A percentile compares a stretch with the other conserved stretches of the same genome.
Evolutionary conservation across 371 early-diverging fungal species (phyloP).

Genomic region (Dentiscutata heterogama): DNA sequence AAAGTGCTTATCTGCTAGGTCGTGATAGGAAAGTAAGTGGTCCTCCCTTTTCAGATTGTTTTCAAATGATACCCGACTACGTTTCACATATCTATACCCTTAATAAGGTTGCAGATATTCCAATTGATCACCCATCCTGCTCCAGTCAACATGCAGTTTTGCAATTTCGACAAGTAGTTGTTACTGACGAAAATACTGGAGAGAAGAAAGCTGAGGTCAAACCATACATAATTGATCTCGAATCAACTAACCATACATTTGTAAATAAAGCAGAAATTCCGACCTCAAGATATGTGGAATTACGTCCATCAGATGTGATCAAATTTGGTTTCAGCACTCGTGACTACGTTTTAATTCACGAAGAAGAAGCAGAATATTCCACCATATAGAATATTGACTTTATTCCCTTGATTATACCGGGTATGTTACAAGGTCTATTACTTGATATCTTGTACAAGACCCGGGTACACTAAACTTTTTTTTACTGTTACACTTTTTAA

Average conservation of each 20-base stretch:
- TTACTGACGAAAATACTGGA: slow-evolving; percentile 50
- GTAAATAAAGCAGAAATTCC: slow-evolving; percentile 85
- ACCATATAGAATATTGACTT: too few species aligned
- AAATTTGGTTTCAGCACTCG: slow-evolving; percentile 91
- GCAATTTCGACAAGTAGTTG: slow-evolving; percentile 78
- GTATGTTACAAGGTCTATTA: too few species aligned
- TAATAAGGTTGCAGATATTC: slow-evolving; percentile 87
- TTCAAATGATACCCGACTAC: neutral
- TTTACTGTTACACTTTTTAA: too few species aligned
- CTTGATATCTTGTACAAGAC: too few species aligned
- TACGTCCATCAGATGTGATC: slow-evolving; percentile 82
- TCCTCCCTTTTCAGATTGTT: neutral
- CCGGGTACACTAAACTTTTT: too few species aligned
- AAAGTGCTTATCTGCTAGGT: slow-evolving; percentile 91
- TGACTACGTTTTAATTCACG: slow-evolving; percentile 91
- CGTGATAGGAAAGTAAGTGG: slow-evolving; percentile 82
- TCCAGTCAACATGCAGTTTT: slow-evolving; percentile 93
- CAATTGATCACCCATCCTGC: slow-evolving; percentile 89
- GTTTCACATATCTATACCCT: neutral
- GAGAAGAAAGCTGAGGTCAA: slow-evolving; percentile 53
- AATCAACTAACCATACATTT: slow-evolving; percentile 91
- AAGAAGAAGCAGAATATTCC: slow-evolving; percentile 55
- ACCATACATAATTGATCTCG: slow-evolving; percentile 95
- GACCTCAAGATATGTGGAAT: slow-evolving; percentile 82
- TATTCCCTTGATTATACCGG: too few species aligned